A percentile compares a stretch with the other conserved stretches of the same genome.
Evolutionary conservation across 306 rosid genomes (phyloP).

Genomic region (Cyclanthera cordifolia): DNA sequence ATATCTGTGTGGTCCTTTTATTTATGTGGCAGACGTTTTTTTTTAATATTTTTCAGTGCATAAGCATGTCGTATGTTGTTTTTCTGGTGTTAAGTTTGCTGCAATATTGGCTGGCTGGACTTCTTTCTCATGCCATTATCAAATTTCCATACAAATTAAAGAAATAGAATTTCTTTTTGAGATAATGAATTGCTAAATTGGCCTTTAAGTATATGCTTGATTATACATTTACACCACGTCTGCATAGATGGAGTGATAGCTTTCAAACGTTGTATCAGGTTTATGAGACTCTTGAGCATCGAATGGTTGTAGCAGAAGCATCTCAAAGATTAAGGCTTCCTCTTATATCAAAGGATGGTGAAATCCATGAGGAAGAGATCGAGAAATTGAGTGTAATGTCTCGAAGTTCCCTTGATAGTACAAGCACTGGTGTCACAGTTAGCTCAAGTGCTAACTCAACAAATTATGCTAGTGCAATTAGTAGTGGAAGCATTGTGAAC

Average conservation of each 20-base stretch:
- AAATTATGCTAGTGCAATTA: conserved; percentile 48
- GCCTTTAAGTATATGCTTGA: not conserved
- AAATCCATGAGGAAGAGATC: conserved; percentile 73
- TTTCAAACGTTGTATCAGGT: conserved; percentile 34
- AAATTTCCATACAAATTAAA: too few species aligned
- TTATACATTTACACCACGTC: not conserved
- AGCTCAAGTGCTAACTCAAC: conserved; percentile 54
- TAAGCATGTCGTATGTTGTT: not conserved
- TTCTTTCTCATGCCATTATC: not conserved
- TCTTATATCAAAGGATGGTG: conserved; percentile 84
- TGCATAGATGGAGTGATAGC: conserved; percentile 12
- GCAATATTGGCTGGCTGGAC: not conserved
- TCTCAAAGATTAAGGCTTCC: conserved; percentile 87
- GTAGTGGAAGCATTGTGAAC: conserved; percentile 34
- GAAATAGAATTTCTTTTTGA: too few species aligned
- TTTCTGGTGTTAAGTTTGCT: not conserved
- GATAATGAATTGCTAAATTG: not conserved
- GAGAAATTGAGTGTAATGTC: conserved; percentile 63
- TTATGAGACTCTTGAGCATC: conserved; percentile 77
- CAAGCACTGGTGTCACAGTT: conserved; percentile 32
- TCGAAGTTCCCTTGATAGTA: conserved; percentile 63
- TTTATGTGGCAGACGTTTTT: too few species aligned
- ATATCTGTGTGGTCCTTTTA: too few species aligned
- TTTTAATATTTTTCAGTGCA: not conserved
- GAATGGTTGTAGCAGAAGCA: conserved; percentile 80